Evolutionary conservation across 2,329 filamentous ascomycete species (phyloP), one percentile per base, ranked within the genome.

Genomic region (Fusarium piperis): DNA sequence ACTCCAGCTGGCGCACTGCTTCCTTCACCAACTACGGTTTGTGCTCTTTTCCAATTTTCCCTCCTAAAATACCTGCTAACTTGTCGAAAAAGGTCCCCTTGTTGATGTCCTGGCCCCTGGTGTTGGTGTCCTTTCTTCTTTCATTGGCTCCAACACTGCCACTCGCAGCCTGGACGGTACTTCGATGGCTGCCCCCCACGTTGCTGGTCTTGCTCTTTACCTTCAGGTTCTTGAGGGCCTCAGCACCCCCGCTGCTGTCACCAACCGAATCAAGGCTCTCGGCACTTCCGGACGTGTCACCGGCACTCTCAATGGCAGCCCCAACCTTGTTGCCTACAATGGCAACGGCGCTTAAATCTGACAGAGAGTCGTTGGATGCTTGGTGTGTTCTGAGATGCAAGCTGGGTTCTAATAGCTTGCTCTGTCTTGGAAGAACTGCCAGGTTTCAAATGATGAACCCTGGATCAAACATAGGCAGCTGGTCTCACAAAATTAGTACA

Each of bases 261-360:
- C 79, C 59, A 64, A 76, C 65, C 80, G 83, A 39, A 82, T 88
- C 64, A 79, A 81, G 74, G 74, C 81, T 36, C 80, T 87, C 44
- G 78, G 80, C 11, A 82, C 80, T 52, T 81, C 81, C 72, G 81
- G 81, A 60, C 78, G 78, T 23, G 63, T 85, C 68, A 79, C 81
- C 39, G 80, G 79, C 46, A 74, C 68, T 63, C 74, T 84, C 2
- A 78, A 67, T 52, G 79, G 82, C 59, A 85, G 82, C 67, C 78
- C 79, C 66, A 87, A 87, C 79, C 74, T 81, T 46, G 76, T 87
- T 63, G 81, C 81, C 39, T 87, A 85, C 81, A 87, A 88, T 76
- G 85, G 85, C 28, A 77, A 77, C 55, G 69, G 75, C 46, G 65
- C 71, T 57, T 74, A 71, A 38, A 20, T 26, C 4, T 26, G 28